Conservation (phyloP, 2,329 filamentous ascomycete species). For the Pestalotiopsis sp. region DNA sequence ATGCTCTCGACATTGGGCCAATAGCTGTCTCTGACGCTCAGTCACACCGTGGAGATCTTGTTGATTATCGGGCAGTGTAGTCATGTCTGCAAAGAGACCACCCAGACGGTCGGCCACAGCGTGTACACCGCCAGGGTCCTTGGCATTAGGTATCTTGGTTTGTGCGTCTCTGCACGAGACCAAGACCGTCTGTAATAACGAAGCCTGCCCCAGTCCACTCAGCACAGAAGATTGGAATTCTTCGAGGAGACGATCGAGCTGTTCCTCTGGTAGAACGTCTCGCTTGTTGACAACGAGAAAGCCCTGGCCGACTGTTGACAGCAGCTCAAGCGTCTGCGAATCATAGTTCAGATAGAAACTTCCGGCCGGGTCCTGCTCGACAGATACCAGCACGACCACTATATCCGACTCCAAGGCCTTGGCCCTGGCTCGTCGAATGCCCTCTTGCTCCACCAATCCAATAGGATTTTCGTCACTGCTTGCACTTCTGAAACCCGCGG, state of each 20-base stretch:
- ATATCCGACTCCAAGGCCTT: constrained; percentile 84
- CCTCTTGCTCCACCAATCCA: constrained; percentile 82
- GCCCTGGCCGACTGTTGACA: constrained; percentile 47
- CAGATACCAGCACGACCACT: constrained; percentile 77
- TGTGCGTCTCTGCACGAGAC: constrained; percentile 74
- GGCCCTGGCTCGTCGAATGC: constrained; percentile 82
- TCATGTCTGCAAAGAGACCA: constrained; percentile 71
- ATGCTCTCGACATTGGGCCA: constrained; percentile 72
- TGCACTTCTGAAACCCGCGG: constrained; percentile 76
- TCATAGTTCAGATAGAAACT: constrained; percentile 53
- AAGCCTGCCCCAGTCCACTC: constrained; percentile 43
- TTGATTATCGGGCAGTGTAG: constrained; percentile 69
- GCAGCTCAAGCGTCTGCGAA: constrained; percentile 49
- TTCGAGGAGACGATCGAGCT: constrained; percentile 40
- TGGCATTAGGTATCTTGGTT: constrained; percentile 20
- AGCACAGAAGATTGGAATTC: constrained; percentile 42
- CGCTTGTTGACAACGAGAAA: constrained; percentile 67
- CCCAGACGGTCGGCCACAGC: constrained; percentile 69
- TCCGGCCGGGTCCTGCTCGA: constrained; percentile 54
- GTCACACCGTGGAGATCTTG: constrained; percentile 89
- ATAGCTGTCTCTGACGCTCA: constrained; percentile 82
- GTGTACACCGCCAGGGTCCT: constrained; percentile 63
- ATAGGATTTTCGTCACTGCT: constrained; percentile 42
- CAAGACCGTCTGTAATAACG: constrained; percentile 45
- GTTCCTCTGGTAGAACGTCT: constrained; percentile 46